A percentile compares a stretch with the other conserved stretches of the same genome.
Evolutionary conservation across 1,284 basidiomycete species (phyloP).

Genomic region (Anthracocystis panici-leucophaei): DNA sequence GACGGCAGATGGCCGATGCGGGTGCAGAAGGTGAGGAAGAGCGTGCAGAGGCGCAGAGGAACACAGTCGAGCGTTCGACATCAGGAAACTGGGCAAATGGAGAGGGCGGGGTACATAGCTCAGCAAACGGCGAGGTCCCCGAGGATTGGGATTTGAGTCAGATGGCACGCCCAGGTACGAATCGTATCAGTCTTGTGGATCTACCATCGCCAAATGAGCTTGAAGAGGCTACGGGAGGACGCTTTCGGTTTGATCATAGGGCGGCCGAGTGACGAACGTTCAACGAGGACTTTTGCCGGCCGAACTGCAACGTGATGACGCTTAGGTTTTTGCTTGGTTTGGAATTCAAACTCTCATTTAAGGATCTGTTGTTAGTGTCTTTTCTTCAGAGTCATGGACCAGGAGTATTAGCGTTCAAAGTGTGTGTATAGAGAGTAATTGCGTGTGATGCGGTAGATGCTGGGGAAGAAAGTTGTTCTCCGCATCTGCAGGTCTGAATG

Average conservation of each 20-base stretch:
- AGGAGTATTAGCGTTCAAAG: not conserved
- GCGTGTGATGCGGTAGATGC: not conserved
- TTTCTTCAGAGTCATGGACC: not conserved
- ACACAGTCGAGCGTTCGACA: not conserved
- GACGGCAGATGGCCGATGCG: constrained; percentile 12
- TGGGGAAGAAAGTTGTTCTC: not conserved
- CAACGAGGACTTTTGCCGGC: not conserved
- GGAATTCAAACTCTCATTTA: not conserved
- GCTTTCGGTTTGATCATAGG: constrained; percentile 26
- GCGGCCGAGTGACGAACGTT: constrained; percentile 12
- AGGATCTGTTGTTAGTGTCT: not conserved
- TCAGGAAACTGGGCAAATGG: not conserved
- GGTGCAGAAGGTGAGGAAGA: not conserved
- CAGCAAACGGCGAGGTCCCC: constrained; percentile 29
- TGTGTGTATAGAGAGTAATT: not conserved
- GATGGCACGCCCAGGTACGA: constrained; percentile 30
- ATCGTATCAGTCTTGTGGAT: constrained; percentile 46
- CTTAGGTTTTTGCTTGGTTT: too few species aligned
- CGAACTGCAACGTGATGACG: not conserved
- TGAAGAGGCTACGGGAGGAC: constrained; percentile 39
- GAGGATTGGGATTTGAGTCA: constrained; percentile 49
- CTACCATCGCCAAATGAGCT: constrained; percentile 50
- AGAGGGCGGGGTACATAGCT: not conserved
- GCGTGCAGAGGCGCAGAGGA: not conserved
- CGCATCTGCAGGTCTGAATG: not conserved